Evolutionary conservation across 108 stramenopile genomes (phyloP), one percentile per base, ranked within the genome.

Genomic region (Skeletonema costatum): DNA sequence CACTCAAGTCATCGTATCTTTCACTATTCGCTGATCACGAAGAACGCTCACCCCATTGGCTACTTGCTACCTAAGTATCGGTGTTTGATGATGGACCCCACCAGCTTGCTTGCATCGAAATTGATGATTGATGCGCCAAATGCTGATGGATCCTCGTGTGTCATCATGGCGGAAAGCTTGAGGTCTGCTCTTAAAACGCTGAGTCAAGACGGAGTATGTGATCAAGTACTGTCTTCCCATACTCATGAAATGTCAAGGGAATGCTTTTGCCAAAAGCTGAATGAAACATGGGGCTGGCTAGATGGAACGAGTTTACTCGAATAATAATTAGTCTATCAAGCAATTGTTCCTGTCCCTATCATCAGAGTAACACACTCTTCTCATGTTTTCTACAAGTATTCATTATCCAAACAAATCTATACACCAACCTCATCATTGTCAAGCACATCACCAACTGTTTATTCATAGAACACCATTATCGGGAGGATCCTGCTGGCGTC

Each of bases 1-100:
- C 63, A 66, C 36, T 71, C 63, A 32, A 41, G 25, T 13, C 21
- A 11, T 9, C 63, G 77, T 19, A 60, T 78, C 4, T 74, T 78
- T 29, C 33, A 51, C n/a, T 73, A 73, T 66, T 19, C 31, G 3
- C 19, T 42, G 30, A 35, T 78, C 13, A 42, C 64, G 2, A 41
- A 41, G 13, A 59, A 30, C 2, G 17, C 17, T 11, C 8, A 64
- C 30, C 77, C 77, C 1, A 19, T 59, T 50, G 77, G 77, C 0
- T 78, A 74, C 38, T 31, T 16, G 39, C 32, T 64, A 6, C 77
- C 77, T 14, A 48, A 66, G 13, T 78, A 78, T 31, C 36, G 77
- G 17, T 74, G 64, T 32, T 41, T 64, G 58, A 44, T 69, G n/a
- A 74, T 78, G 77, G 77, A 78, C 60, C 77, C 71, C 1, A 71